Conservation (phyloP, 1,284 basidiomycete genomes). For the Microbotryomycetes sp. region DNA sequence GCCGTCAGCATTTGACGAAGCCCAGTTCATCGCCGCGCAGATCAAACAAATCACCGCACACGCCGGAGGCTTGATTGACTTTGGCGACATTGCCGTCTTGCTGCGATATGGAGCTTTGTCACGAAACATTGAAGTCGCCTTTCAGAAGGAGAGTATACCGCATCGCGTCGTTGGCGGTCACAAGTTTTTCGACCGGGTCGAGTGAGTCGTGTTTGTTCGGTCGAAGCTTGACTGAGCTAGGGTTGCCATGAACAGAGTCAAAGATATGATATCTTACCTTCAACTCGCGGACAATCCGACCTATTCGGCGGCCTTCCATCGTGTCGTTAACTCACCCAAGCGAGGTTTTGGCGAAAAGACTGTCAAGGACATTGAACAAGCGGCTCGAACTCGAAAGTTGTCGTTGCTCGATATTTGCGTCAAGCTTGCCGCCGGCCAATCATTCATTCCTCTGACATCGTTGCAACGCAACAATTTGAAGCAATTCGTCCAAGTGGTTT, state of each 20-base stretch:
- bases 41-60: constrained; percentile 69
- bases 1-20: constrained; percentile 50
- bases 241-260: constrained; percentile 49
- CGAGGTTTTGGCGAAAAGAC: constrained; percentile 79
- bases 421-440: constrained; percentile 55
- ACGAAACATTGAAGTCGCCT: constrained; percentile 63
- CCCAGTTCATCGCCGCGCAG: constrained; percentile 65
- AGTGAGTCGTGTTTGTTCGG: constrained; percentile 40
- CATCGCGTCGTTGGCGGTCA: constrained; percentile 69
- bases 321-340: constrained; percentile 67
- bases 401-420: constrained; percentile 54
- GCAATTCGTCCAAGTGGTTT: constrained; percentile 55
- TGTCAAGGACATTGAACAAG: constrained; percentile 52
- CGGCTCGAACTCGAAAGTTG: constrained; percentile 51
- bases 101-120: constrained; percentile 78
- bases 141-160: constrained; percentile 72
- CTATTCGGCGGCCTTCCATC: constrained; percentile 68
- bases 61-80: constrained; percentile 63
- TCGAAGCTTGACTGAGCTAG: neutral
- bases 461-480: constrained; percentile 57
- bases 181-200: constrained; percentile 78
- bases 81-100: constrained; percentile 72
- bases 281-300: constrained; percentile 75
- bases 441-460: constrained; percentile 53
- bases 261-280: constrained; percentile 79